These are phyloP conservation scores for Suillus cothurnatus DNA, from an alignment of 768 basidiomycete species.

Conservation along the genomic window DNA sequence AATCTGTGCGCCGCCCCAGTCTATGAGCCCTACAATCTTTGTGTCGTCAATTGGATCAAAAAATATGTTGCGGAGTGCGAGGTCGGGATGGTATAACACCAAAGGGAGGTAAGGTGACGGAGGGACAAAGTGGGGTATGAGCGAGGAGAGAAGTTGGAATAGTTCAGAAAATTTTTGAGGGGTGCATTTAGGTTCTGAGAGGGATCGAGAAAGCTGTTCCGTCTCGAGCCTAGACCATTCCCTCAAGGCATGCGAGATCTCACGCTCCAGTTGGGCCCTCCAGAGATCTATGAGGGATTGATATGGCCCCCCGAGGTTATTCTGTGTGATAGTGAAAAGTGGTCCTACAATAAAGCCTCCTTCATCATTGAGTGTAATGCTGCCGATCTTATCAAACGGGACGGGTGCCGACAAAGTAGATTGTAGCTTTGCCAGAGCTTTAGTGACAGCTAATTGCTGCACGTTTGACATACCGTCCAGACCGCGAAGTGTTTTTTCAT, in stretches of 20 bases:
- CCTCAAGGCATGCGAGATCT: neutral
- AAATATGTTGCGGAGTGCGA: conserved; percentile 3
- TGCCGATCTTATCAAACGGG: neutral
- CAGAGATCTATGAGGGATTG: neutral
- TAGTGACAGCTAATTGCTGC: neutral
- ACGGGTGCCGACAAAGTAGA: neutral
- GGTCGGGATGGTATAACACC: conserved; percentile 1
- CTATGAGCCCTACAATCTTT: neutral
- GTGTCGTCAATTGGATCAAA: conserved; percentile 1
- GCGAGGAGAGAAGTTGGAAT: neutral
- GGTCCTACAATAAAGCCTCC: neutral
- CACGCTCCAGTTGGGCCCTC: neutral
- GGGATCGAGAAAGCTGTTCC: neutral
- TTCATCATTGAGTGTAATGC: neutral
- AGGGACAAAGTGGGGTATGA: neutral
- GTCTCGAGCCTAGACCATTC: neutral
- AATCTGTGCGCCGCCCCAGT: conserved; percentile 1
- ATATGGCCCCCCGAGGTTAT: conserved; percentile 1
- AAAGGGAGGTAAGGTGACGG: neutral
- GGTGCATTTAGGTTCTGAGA: conserved; percentile 2
- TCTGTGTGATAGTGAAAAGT: neutral
- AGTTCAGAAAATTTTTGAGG: neutral
- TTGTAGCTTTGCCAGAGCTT: neutral
- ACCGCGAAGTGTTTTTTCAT: neutral
- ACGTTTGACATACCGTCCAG: neutral